Conservation (phyloP, 1,284 basidiomycete species). For the Mycosarcoma maydis region DNA sequence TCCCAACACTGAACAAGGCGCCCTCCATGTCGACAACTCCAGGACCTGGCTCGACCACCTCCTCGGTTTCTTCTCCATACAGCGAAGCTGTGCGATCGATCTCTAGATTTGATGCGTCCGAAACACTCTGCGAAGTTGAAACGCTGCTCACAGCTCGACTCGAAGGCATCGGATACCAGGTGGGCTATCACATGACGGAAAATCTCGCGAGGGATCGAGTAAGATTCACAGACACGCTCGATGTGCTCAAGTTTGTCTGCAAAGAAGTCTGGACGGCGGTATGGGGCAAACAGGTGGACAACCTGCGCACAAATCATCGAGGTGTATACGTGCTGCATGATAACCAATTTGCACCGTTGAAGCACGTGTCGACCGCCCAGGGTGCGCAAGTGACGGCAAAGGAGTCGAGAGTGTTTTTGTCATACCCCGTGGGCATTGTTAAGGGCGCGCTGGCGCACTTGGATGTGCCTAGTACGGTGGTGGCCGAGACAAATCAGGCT, state of each 20-base stretch:
- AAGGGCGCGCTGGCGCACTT: constrained; percentile 53
- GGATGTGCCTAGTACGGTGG: constrained; percentile 52
- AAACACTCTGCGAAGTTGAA: constrained; percentile 71
- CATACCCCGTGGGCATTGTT: constrained; percentile 52
- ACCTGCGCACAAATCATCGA: constrained; percentile 90
- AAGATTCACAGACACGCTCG: constrained; percentile 82
- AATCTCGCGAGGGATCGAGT: constrained; percentile 79
- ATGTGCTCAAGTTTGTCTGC: constrained; percentile 93
- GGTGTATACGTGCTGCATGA: constrained; percentile 94
- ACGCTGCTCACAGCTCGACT: constrained; percentile 77
- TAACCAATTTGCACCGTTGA: constrained; percentile 84
- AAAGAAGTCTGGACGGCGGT: constrained; percentile 89
- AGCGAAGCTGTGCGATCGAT: constrained; percentile 38
- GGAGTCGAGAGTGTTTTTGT: constrained; percentile 45
- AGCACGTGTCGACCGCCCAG: constrained; percentile 79
- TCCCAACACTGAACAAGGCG: constrained; percentile 6
- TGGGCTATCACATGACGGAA: constrained; percentile 85
- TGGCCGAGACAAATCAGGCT: constrained; percentile 52
- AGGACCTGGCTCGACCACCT: not conserved
- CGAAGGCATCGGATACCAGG: constrained; percentile 84
- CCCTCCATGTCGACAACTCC: constrained; percentile 3
- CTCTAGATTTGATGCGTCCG: constrained; percentile 32
- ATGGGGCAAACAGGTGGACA: constrained; percentile 95
- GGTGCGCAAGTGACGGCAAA: constrained; percentile 76
- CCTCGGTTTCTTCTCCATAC: constrained; percentile 3